Evolutionary conservation across 306 rosid species (phyloP).

Genomic region (Prunus mira): DNA sequence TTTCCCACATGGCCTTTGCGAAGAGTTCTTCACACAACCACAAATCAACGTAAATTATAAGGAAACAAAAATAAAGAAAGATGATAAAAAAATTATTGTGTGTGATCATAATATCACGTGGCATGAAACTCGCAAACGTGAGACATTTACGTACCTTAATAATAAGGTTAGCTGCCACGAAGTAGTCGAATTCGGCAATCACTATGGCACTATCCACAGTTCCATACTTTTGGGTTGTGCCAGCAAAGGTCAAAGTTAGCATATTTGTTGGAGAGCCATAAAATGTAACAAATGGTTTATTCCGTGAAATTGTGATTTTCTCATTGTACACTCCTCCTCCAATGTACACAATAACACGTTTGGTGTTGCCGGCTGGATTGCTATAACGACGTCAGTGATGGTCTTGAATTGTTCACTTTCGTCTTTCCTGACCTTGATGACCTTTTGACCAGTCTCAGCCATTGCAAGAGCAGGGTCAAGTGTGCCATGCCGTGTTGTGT

Average conservation of each 20-base stretch:
- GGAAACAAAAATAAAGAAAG: background rate
- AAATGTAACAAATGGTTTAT: constrained; percentile 48
- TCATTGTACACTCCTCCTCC: constrained; percentile 52
- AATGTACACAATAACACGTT: constrained; percentile 47
- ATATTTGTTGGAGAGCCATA: constrained; percentile 27
- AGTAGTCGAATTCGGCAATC: constrained; percentile 33
- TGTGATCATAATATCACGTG: background rate
- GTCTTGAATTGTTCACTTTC: constrained; percentile 54
- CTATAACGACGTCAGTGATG: constrained; percentile 42
- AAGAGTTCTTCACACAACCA: constrained; percentile 27
- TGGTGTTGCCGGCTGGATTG: constrained; percentile 41
- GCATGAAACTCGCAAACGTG: too few relatives aligned
- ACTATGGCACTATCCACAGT: background rate
- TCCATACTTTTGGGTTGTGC: too few relatives aligned
- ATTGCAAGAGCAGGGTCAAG: constrained; percentile 38
- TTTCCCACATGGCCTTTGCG: constrained; percentile 31
- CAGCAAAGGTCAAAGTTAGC: constrained; percentile 31
- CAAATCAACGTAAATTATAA: background rate
- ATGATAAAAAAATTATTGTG: background rate
- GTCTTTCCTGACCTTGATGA: constrained; percentile 40
- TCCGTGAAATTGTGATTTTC: constrained; percentile 39
- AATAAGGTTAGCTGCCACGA: constrained; percentile 36
- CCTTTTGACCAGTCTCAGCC: constrained; percentile 33
- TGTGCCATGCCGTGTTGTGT: background rate
- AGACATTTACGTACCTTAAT: constrained; percentile 18